phyloP scores from a whole-genome alignment of 345 rosid genomes.

The Carallia pectinifolia region DNA sequence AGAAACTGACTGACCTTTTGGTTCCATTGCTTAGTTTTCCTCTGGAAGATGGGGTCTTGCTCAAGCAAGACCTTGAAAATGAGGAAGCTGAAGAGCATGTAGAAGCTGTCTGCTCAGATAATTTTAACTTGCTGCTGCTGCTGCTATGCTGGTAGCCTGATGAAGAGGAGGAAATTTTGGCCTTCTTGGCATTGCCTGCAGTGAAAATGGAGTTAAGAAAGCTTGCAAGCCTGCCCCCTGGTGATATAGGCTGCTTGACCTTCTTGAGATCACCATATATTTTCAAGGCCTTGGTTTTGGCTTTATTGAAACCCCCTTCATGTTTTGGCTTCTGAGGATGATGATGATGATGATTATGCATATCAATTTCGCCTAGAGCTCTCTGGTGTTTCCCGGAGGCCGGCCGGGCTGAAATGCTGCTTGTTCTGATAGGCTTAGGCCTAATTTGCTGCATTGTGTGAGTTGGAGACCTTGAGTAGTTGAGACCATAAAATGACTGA shows the following conservation, averaged over 20 bases:
- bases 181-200: conserved; percentile 22
- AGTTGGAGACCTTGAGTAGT: not conserved
- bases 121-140: conserved; percentile 2
- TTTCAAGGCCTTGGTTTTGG: conserved; percentile 30
- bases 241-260: conserved; percentile 34
- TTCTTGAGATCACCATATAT: conserved; percentile 35
- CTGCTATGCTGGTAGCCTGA: conserved; percentile 6
- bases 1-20: conserved; percentile 33
- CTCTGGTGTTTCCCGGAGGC: not conserved
- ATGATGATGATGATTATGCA: not conserved
- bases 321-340: conserved; percentile 15
- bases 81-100: conserved; percentile 35
- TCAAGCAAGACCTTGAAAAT: conserved; percentile 33
- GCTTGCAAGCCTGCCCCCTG: conserved; percentile 34
- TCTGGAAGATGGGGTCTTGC: conserved; percentile 33
- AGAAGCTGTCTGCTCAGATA: conserved; percentile 18
- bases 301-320: conserved; percentile 24
- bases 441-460: conserved; percentile 25
- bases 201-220: conserved; percentile 35
- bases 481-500: not conserved
- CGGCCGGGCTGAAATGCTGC: conserved; percentile 20
- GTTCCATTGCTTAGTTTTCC: conserved; percentile 21
- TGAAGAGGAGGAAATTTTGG: conserved; percentile 20
- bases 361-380: not conserved
- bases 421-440: conserved; percentile 60